Base-by-base conservation (phyloP, 495 filamentous ascomycete genomes). In the Hypoxylon intermedium region DNA sequence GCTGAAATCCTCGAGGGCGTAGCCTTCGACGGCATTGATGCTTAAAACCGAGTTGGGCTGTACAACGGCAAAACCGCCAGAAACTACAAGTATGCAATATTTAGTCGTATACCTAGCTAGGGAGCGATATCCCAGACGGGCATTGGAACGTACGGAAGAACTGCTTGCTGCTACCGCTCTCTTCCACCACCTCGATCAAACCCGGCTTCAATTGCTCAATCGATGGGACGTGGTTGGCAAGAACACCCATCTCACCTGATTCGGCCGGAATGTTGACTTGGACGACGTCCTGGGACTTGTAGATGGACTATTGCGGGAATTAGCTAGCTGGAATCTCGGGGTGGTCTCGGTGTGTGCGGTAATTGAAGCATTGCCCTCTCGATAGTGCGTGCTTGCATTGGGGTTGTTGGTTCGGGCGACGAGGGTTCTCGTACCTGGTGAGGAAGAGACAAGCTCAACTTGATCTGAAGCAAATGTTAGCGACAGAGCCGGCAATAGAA, bases 181-280 rank as follows among this genome's bases (percentile, higher is more conserved):
- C 94, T 83, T 98, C 94, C 67, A 98, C 86, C 66, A 99, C 82
- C 80, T 98, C 94, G 63, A 99, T 84, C 59, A 98, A 78, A 67
- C 94, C 94, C 45, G 94, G 92, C 84, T 93, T 95, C 74, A 99
- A 84, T 83, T 99, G 94, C 84, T 99, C 94, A 69, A 99, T 97
- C 44, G 94, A 93, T 40, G 94, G 93, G 65, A 99, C 95, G 86
- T 99, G 94, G 82, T 93, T 92, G 75, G 94, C 94, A 67, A 99
- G 89, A 63, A 99, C 85, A 88, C 94, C 94, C 94, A 99, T 99
- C 69, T 97, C 95, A 70, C 94, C 94, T 48, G 93, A 93, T 79
- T 96, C 94, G 73, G 94, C 93, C 74, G 95, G 88, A 69, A 99
- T 85, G 85, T 99, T 99, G 82, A 99, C 95, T 81, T 99, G 94